Evolutionary conservation across 108 stramenopile genomes (phyloP), one percentile per base, ranked within the genome.

Genomic region (Nannochloropsis gaditana): DNA sequence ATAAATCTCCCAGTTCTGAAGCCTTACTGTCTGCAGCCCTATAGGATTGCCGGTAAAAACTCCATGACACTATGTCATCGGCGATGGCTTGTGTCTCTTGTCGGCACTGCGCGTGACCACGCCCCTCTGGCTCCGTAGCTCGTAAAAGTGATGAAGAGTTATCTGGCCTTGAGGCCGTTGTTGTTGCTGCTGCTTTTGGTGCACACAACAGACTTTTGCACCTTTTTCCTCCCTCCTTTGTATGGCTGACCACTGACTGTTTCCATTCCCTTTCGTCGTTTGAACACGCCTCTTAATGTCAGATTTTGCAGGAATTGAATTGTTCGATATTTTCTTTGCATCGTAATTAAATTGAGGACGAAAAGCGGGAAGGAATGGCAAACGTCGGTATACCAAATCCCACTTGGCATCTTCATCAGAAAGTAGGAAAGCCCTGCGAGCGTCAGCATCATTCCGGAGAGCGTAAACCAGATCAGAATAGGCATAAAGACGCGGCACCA

Each of bases 281-380:
- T 31, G 31, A 31, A 31, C 31, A 31, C 31, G 31, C 31, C 31
- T 31, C 31, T 31, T 31, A 31, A 31, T 31, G 0, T 31, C 31
- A 31, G 31, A 1, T 31, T 31, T 31, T 31, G 31, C 31, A 31
- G 31, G 31, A 31, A 31, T 31, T 31, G 31, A 31, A 31, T 31
- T 31, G 31, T 31, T 31, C 31, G 31, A 31, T 31, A 31, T 31
- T 31, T 31, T 31, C 31, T 31, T 31, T 31, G 31, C 31, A n/a
- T n/a, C 59, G 59, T 73, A 73, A 73, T 73, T 73, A 73, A 73
- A 73, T n/a, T 73, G 59, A n/a, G 59, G 59, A 15, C 59, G 59
- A 15, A 6, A 2, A 15, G 19, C 19, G n/a, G 59, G 59, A 15
- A 15, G n/a, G 59, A 73, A 73, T 15, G 15, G 19, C 59, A 73